Evolutionary conservation across 495 filamentous ascomycete species (phyloP).

Genomic region (Sabuloglossum arenarium): DNA sequence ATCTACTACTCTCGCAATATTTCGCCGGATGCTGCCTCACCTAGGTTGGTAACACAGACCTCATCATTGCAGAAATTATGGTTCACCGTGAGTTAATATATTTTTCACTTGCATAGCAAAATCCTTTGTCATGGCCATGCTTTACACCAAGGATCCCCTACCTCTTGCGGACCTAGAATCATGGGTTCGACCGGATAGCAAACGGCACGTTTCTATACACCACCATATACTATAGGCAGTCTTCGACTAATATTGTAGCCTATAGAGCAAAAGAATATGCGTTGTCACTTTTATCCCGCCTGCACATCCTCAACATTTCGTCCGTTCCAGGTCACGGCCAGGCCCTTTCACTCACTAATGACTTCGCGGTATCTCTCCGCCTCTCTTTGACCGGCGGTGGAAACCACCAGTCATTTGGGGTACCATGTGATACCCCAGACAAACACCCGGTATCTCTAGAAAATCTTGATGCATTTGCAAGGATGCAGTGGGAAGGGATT

Average conservation of each 20-base stretch:
- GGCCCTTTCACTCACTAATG: constrained; percentile 47
- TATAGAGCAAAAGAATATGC: constrained; percentile 60
- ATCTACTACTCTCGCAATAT: constrained; percentile 84
- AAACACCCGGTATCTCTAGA: constrained; percentile 35
- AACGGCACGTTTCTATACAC: constrained; percentile 25
- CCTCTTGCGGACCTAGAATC: constrained; percentile 53
- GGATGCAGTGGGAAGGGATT: constrained; percentile 84
- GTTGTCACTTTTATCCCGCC: constrained; percentile 52
- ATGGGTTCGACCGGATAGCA: constrained; percentile 61
- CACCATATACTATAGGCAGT: neutral
- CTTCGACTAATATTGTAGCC: neutral
- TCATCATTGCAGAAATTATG: neutral
- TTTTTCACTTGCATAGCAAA: constrained; percentile 39
- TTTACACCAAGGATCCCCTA: constrained; percentile 67
- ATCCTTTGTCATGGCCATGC: constrained; percentile 79
- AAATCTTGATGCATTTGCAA: constrained; percentile 71
- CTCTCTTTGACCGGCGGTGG: constrained; percentile 75
- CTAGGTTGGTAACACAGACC: constrained; percentile 31
- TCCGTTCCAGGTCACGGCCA: constrained; percentile 35
- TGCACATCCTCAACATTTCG: constrained; percentile 55
- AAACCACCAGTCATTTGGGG: constrained; percentile 70
- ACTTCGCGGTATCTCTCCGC: constrained; percentile 57
- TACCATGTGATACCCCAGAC: constrained; percentile 43
- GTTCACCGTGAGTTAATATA: neutral
- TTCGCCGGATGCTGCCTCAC: constrained; percentile 88